phyloP scores from a whole-genome alignment of 2,329 filamentous ascomycete species.

The Phyllosticta capitalensis region DNA sequence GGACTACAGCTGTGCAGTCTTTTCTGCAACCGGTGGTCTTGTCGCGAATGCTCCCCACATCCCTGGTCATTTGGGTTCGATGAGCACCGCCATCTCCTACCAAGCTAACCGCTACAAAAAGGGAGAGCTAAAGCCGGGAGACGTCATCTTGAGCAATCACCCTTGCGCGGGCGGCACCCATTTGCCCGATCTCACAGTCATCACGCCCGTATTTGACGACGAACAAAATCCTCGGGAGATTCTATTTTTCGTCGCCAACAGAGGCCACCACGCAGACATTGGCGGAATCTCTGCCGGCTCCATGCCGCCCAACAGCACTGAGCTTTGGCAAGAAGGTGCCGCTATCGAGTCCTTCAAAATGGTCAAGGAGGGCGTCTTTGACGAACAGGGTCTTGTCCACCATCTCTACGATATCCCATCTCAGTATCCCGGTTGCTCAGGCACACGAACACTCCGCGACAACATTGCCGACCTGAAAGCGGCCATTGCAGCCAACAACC shows the following conservation, averaged over 20 bases:
- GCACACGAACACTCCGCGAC: conserved; percentile 24
- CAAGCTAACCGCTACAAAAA: conserved; percentile 17
- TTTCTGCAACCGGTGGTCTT: conserved; percentile 16
- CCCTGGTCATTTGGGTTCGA: conserved; percentile 19
- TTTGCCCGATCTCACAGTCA: conserved; percentile 21
- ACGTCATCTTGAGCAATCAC: conserved; percentile 22
- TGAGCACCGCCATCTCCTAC: conserved; percentile 20
- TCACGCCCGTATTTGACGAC: conserved; percentile 20
- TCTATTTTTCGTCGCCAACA: conserved; percentile 21
- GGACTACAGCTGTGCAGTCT: conserved; percentile 20
- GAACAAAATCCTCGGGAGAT: conserved; percentile 13
- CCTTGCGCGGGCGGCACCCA: conserved; percentile 22
- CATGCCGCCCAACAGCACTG: conserved; percentile 34
- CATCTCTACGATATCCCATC: conserved; percentile 21
- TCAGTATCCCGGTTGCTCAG: conserved; percentile 23
- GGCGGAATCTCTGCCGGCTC: conserved; percentile 20
- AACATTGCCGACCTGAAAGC: conserved; percentile 30
- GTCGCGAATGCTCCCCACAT: conserved; percentile 22
- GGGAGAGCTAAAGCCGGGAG: conserved; percentile 17
- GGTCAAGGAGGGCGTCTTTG: conserved; percentile 26
- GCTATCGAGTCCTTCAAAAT: conserved; percentile 36
- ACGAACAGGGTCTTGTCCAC: conserved; percentile 25
- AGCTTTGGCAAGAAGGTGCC: conserved; percentile 40
- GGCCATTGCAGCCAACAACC: conserved; percentile 25
- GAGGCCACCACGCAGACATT: conserved; percentile 23